Conservation (phyloP, 192 early-diverging fungal genomes). For the Umbelopsis vinacea region DNA sequence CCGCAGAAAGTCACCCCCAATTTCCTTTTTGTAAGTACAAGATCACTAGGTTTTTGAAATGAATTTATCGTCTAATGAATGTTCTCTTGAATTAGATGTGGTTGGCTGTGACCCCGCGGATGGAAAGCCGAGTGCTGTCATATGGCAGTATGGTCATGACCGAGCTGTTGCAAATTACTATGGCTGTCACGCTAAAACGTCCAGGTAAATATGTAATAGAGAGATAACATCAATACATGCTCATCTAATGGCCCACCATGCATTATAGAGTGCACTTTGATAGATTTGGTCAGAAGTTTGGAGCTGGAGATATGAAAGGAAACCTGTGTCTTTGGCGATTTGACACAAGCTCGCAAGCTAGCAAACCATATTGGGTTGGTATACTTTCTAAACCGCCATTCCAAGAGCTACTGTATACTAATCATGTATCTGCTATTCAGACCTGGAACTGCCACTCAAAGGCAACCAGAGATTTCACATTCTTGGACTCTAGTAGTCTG, state of each 20-base stretch:
- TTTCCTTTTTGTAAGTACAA: conserved; percentile 47
- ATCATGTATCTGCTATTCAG: conserved; percentile 9
- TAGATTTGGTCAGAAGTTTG: conserved; percentile 79
- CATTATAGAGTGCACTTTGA: conserved; percentile 71
- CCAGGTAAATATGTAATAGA: conserved; percentile 43
- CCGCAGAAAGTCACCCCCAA: conserved; percentile 49
- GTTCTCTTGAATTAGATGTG: conserved; percentile 35
- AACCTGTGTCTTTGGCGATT: conserved; percentile 77
- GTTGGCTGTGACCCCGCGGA: conserved; percentile 53
- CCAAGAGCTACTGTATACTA: no score
- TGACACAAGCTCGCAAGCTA: conserved; percentile 63
- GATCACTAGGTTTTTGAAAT: background rate
- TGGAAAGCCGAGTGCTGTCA: conserved; percentile 62
- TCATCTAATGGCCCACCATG: background rate
- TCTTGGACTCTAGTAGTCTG: conserved; percentile 72
- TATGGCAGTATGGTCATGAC: conserved; percentile 83
- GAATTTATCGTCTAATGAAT: background rate
- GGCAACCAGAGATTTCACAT: conserved; percentile 73
- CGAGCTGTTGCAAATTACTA: conserved; percentile 68
- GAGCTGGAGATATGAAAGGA: conserved; percentile 69
- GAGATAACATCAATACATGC: background rate
- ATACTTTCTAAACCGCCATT: background rate
- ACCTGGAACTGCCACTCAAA: conserved; percentile 61
- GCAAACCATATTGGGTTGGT: conserved; percentile 56
- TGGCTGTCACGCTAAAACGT: conserved; percentile 46